Percentiles rank a stretch among this genome's conserved stretches.
Conservation (phyloP, 768 basidiomycete genomes). For the Lactifluus subvellereus region DNA sequence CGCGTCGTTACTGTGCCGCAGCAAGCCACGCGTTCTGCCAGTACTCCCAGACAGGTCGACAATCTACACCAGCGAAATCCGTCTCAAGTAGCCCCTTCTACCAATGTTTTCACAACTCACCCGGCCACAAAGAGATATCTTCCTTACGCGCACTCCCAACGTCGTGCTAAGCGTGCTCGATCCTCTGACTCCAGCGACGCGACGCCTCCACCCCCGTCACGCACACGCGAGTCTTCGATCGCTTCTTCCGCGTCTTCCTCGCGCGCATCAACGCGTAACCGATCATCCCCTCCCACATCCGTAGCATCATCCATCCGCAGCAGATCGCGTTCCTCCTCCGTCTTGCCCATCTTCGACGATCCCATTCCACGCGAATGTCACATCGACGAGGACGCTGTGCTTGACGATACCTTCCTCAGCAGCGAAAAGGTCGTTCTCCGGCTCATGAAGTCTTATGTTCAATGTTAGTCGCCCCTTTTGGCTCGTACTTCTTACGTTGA, state of each 20-base stretch:
- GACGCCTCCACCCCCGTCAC: slow-evolving; percentile 10
- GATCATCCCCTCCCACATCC: slow-evolving; percentile 26
- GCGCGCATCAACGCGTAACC: slow-evolving; percentile 26
- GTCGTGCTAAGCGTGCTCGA: slow-evolving; percentile 19
- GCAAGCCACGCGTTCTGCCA: background rate
- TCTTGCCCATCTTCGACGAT: slow-evolving; percentile 37
- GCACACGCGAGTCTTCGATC: slow-evolving; percentile 18
- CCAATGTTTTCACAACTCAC: background rate
- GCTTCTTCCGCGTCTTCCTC: slow-evolving; percentile 24
- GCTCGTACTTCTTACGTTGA: background rate
- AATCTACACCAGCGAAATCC: background rate
- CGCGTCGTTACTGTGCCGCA: slow-evolving; percentile 29
- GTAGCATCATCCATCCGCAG: slow-evolving; percentile 28
- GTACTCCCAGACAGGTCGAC: background rate
- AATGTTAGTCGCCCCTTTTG: slow-evolving; percentile 43
- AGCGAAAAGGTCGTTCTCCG: slow-evolving; percentile 58
- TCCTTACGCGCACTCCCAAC: background rate
- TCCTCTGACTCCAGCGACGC: slow-evolving; percentile 19
- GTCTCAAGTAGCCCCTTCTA: background rate
- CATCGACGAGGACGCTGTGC: slow-evolving; percentile 47
- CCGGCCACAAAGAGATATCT: slow-evolving; percentile 1
- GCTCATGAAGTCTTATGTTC: slow-evolving; percentile 63
- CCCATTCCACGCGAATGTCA: slow-evolving; percentile 43
- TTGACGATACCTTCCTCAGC: slow-evolving; percentile 49
- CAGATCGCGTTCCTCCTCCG: slow-evolving; percentile 65